A percentile compares a stretch with the other conserved stretches of the same genome.
Conservation (phyloP, 2,329 filamentous ascomycete genomes). For the Coniella lustricola region DNA sequence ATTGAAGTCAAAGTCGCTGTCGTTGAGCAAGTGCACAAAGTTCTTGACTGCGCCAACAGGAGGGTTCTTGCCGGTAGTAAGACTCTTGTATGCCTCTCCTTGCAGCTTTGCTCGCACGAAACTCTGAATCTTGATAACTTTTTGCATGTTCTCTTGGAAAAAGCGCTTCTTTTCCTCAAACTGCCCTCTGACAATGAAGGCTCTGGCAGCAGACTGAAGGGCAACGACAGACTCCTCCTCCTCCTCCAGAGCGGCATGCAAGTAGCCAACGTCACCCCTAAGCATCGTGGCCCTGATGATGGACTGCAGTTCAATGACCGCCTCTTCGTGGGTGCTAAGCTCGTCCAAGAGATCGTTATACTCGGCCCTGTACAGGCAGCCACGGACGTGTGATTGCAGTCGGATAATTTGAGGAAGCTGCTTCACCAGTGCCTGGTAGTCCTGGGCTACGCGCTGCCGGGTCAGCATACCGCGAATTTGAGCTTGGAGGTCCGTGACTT, state of each 20-base stretch:
- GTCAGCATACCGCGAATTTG: constrained; percentile 55
- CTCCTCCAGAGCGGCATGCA: constrained; percentile 71
- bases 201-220: constrained; percentile 68
- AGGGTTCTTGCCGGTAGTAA: constrained; percentile 93
- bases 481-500: constrained; percentile 49
- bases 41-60: constrained; percentile 96
- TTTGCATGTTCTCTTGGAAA: constrained; percentile 96
- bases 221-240: constrained; percentile 72
- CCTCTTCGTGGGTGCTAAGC: constrained; percentile 60
- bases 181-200: constrained; percentile 61
- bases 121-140: constrained; percentile 97
- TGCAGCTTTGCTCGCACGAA: constrained; percentile 92
- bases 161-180: constrained; percentile 83
- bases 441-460: constrained; percentile 40
- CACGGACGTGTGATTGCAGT: constrained; percentile 62
- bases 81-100: constrained; percentile 94
- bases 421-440: constrained; percentile 48
- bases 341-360: constrained; percentile 59
- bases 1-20: constrained; percentile 98
- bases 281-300: constrained; percentile 72
- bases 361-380: constrained; percentile 54
- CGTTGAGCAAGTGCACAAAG: constrained; percentile 94
- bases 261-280: constrained; percentile 63
- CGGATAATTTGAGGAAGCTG: constrained; percentile 50
- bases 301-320: constrained; percentile 66